phyloP scores from a whole-genome alignment of 768 basidiomycete species.

The Clathrus columnatus region DNA sequence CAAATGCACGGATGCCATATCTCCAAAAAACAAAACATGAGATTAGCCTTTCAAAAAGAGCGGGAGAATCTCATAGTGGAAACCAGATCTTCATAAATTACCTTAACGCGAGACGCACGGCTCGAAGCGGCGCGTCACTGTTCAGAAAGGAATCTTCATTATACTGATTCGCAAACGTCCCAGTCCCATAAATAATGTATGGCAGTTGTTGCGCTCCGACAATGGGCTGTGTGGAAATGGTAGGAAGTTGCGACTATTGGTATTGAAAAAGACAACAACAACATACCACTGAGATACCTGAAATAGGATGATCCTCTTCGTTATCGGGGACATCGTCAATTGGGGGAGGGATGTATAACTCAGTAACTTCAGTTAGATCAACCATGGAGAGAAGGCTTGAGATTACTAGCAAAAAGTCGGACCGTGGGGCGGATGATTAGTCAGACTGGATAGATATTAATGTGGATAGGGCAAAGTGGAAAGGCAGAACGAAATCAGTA shows the following conservation, averaged over 20 bases:
- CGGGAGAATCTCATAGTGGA: background rate
- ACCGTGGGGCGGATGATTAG: background rate
- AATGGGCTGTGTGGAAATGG: conserved; percentile 19
- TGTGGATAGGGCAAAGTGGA: background rate
- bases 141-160: conserved; percentile 51
- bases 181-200: conserved; percentile 63
- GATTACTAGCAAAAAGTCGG: background rate
- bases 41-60: background rate
- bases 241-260: conserved; percentile 6
- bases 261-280: background rate
- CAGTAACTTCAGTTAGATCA: background rate
- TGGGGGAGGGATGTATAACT: conserved; percentile 23
- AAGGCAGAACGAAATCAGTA: background rate
- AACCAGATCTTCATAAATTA: conserved; percentile 24
- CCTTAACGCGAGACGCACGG: conserved; percentile 70
- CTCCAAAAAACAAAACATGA: conserved; percentile 28
- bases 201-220: conserved; percentile 31
- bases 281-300: conserved; percentile 28
- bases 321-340: conserved; percentile 34
- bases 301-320: conserved; percentile 30
- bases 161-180: conserved; percentile 57
- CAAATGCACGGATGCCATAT: conserved; percentile 74
- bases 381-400: background rate
- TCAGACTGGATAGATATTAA: background rate
- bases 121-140: conserved; percentile 50